A percentile compares a stretch with the other conserved stretches of the same genome.
Evolutionary conservation across 164 flowering plant species (phyloP).

Genomic region (Saururus chinensis): DNA sequence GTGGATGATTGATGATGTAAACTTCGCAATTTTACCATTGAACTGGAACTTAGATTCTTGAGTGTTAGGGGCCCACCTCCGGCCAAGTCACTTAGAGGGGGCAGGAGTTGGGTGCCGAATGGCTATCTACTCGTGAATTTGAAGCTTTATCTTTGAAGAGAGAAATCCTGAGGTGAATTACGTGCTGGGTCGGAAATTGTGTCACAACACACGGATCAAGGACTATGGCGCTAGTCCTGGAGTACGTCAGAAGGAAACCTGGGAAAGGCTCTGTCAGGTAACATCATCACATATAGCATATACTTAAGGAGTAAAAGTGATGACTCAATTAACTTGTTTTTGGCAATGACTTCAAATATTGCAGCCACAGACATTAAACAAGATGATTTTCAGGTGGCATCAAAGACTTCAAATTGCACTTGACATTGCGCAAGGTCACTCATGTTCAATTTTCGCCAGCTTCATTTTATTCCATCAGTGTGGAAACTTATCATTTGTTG

Average conservation of each 20-base stretch:
- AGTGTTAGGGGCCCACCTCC: too few species aligned
- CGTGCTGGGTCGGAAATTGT: too few species aligned
- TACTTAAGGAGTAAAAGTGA: not conserved
- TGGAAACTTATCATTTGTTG: not conserved
- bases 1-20: too few species aligned
- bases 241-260: constrained; percentile 39
- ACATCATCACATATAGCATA: not conserved
- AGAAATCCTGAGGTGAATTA: too few species aligned
- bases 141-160: too few species aligned
- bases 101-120: too few species aligned
- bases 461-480: not conserved
- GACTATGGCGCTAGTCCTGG: constrained; percentile 35
- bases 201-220: too few species aligned
- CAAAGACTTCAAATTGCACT: constrained; percentile 1
- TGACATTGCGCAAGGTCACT: constrained; percentile 1
- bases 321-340: too few species aligned
- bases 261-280: constrained; percentile 26
- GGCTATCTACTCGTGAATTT: too few species aligned
- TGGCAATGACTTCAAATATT: not conserved
- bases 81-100: too few species aligned
- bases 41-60: too few species aligned
- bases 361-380: constrained; percentile 7
- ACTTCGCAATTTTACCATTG: too few species aligned
- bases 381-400: constrained; percentile 19
- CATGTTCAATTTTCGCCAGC: not conserved